phyloP scores from a whole-genome alignment of 257 asterid species.

The Anisodus acutangulus region DNA sequence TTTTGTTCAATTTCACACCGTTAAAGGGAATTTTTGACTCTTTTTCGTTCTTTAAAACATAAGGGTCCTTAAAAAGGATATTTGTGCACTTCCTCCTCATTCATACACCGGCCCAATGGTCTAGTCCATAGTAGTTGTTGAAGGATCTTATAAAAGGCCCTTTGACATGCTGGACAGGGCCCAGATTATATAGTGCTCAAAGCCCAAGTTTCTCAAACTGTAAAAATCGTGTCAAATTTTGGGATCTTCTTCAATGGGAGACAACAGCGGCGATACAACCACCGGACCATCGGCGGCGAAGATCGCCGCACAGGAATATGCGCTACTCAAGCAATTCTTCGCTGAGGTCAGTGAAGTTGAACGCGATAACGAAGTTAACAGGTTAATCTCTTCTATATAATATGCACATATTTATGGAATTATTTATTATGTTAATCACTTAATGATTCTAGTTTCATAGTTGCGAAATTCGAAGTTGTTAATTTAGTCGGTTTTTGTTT shows the following conservation, averaged over 20 bases:
- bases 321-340: constrained; percentile 77
- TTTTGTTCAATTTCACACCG: too few species aligned
- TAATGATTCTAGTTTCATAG: neutral
- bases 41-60: too few species aligned
- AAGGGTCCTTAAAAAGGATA: too few species aligned
- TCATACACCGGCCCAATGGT: neutral
- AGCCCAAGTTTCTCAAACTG: neutral
- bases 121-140: neutral
- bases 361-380: constrained; percentile 91
- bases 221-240: neutral
- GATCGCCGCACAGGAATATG: constrained; percentile 61
- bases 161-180: neutral
- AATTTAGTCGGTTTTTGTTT: neutral
- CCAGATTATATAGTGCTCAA: neutral
- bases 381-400: constrained; percentile 44
- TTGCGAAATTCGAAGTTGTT: neutral
- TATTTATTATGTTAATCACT: neutral
- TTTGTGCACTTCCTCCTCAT: neutral
- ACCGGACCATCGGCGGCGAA: constrained; percentile 35
- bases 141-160: neutral
- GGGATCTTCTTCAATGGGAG: constrained; percentile 60
- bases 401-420: too few species aligned
- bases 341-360: constrained; percentile 98
- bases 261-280: constrained; percentile 50
- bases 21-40: too few species aligned